Base-by-base conservation (phyloP, 495 filamentous ascomycete genomes). In the Pseudotulostoma volvatum region DNA sequence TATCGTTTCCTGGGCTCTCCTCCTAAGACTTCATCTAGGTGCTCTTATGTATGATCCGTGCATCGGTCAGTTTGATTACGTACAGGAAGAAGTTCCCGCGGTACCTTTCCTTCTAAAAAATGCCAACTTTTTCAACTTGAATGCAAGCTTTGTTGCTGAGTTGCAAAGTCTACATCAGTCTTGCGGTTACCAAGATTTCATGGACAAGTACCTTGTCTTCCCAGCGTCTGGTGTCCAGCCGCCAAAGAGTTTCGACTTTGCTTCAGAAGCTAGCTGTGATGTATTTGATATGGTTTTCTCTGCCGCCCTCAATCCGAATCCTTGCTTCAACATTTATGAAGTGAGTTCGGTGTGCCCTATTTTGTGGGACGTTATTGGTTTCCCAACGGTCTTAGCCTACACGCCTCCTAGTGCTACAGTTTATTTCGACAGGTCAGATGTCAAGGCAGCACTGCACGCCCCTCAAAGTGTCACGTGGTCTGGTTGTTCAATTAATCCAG, bases 321-420 rank as follows among this genome's bases (percentile, higher is more conserved):
- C 74, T 0, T 79, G 74, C 54, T 79, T 73, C 55, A 66, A 77
- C 44, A 50, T 74, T 16, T 77, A 76, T 52, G 59, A 69, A 34
- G 61, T 74, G 46, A 61, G 54, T 42, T 54, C 56, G 23, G 66
- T 60, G 41, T 59, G 63, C 38, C 57, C 65, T 21, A 38, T 64
- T 18, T 40, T 48, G 25, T 60, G 63, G 62, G 67, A 71, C 39
- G 63, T 69, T 2, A 52, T 72, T 13, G 68, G 57, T 13, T 61
- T 65, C 45, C 64, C 64, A 3, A 59, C 54, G 9, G 53, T 52
- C 1, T 52, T 65, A 3, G 50, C 46, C 31, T 67, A 66, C 42
- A 25, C 44, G 9, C 56, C 67, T 4, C 44, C 52, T 1, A 67
- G 65, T 4, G 53, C 65, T 13, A 54, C 51, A 15, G 51, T 70